Conservation (phyloP, 805 yeast species). For the Hanseniaspora guilliermondii region DNA sequence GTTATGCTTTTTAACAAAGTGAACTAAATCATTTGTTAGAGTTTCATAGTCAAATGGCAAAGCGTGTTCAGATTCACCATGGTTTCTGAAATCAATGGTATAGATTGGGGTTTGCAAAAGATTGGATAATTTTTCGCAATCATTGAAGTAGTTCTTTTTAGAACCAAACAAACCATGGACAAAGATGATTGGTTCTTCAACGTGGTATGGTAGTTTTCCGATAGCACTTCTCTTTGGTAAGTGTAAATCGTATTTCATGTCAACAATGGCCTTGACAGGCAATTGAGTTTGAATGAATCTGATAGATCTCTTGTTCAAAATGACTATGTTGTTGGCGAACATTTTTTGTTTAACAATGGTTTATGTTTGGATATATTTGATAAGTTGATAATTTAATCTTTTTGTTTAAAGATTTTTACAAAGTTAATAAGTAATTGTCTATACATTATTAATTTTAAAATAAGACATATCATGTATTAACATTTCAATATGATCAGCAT, state of each 20-base stretch:
- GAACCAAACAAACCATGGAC: slow-evolving; percentile 42
- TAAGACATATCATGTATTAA: too few species aligned
- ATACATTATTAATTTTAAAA: too few species aligned
- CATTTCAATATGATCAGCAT: too few species aligned
- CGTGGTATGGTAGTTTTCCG: slow-evolving; percentile 19
- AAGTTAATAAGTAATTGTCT: too few species aligned
- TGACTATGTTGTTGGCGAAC: neutral
- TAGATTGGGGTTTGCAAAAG: slow-evolving; percentile 26
- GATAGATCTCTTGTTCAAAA: slow-evolving; percentile 2
- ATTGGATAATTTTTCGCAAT: slow-evolving; percentile 29
- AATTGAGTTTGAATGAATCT: slow-evolving; percentile 14
- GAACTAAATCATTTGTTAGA: slow-evolving; percentile 33
- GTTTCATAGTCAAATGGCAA: slow-evolving; percentile 32
- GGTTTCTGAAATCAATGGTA: slow-evolving; percentile 39
- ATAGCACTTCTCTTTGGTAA: slow-evolving; percentile 20
- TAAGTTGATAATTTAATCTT: too few species aligned
- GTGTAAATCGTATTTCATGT: slow-evolving; percentile 25
- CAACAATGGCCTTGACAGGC: slow-evolving; percentile 19
- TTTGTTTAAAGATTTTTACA: too few species aligned
- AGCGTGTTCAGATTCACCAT: slow-evolving; percentile 34
- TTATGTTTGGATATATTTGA: neutral
- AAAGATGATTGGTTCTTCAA: slow-evolving; percentile 29
- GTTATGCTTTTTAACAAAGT: slow-evolving; percentile 26
- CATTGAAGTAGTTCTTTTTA: slow-evolving; percentile 30
- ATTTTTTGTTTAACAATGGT: neutral